phyloP scores from a whole-genome alignment of 331 rosid genomes.

The Rosa hybrid region DNA sequence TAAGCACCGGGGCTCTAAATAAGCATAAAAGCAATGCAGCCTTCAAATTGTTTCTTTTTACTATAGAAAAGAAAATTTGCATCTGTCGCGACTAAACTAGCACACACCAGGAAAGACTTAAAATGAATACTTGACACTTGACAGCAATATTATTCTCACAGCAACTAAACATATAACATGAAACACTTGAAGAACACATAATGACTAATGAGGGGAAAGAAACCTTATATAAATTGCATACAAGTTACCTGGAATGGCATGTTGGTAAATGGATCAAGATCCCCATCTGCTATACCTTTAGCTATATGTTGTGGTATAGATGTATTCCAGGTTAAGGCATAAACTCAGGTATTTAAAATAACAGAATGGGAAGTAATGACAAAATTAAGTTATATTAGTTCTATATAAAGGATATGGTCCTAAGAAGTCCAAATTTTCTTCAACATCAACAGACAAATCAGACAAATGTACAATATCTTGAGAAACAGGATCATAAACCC shows the following conservation, averaged over 20 bases:
- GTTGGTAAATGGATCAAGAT: constrained; percentile 85
- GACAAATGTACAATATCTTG: constrained; percentile 73
- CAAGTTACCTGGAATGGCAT: constrained; percentile 64
- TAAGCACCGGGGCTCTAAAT: neutral
- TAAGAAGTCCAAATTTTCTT: constrained; percentile 70
- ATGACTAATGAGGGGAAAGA: neutral
- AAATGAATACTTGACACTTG: neutral
- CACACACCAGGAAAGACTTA: neutral
- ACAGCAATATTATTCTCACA: neutral
- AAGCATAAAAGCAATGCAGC: neutral
- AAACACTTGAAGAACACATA: neutral
- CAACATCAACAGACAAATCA: constrained; percentile 43
- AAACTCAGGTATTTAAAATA: constrained; percentile 25
- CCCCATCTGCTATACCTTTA: constrained; percentile 88
- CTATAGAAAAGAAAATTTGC: neutral
- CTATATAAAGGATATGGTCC: constrained; percentile 88
- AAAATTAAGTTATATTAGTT: constrained; percentile 18
- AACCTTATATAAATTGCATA: neutral
- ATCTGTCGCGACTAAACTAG: neutral
- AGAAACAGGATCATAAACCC: constrained; percentile 70
- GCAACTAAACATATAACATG: neutral
- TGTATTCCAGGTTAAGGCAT: constrained; percentile 68
- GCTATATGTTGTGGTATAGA: constrained; percentile 63
- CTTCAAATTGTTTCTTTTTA: neutral
- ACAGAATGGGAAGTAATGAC: constrained; percentile 11